Conservation (phyloP, 805 yeast genomes). For the Tetrapisispora nanseiensis region DNA sequence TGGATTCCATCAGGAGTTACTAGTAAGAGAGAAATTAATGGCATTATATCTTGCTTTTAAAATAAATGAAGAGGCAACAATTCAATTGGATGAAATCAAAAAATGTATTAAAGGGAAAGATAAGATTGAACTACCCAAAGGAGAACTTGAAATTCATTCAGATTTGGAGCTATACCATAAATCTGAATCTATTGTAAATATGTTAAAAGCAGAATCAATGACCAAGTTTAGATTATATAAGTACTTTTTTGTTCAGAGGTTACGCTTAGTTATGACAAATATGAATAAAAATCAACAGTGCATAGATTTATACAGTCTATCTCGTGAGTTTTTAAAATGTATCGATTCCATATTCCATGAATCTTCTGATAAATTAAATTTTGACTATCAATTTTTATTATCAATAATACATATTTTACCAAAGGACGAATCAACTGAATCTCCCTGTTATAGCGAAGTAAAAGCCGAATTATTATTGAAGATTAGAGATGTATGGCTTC, state of each 20-base stretch:
- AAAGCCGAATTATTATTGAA: constrained; percentile 34
- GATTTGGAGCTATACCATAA: constrained; percentile 3
- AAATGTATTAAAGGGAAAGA: constrained; percentile 6
- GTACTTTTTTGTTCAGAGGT: constrained; percentile 18
- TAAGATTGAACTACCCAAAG: constrained; percentile 8
- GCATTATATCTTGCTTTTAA: constrained; percentile 21
- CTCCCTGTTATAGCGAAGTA: constrained; percentile 17
- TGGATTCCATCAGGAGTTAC: constrained; percentile 7
- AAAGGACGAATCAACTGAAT: constrained; percentile 2
- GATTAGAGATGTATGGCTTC: constrained; percentile 32
- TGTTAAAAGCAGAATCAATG: constrained; percentile 11
- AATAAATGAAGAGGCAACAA: constrained; percentile 19
- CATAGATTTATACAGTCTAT: neutral
- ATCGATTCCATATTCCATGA: constrained; percentile 9
- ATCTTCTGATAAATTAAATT: constrained; percentile 12
- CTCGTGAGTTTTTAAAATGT: constrained; percentile 8
- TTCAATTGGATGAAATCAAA: constrained; percentile 13
- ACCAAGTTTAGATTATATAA: constrained; percentile 14
- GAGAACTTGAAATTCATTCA: constrained; percentile 19
- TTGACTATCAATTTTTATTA: constrained; percentile 15
- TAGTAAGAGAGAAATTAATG: constrained; percentile 19
- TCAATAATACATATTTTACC: constrained; percentile 9
- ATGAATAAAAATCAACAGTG: neutral
- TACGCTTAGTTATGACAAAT: constrained; percentile 11
- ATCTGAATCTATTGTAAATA: constrained; percentile 6